These are phyloP conservation scores for Firmiana major DNA, from an alignment of 345 rosid species.

Conservation along the genomic window DNA sequence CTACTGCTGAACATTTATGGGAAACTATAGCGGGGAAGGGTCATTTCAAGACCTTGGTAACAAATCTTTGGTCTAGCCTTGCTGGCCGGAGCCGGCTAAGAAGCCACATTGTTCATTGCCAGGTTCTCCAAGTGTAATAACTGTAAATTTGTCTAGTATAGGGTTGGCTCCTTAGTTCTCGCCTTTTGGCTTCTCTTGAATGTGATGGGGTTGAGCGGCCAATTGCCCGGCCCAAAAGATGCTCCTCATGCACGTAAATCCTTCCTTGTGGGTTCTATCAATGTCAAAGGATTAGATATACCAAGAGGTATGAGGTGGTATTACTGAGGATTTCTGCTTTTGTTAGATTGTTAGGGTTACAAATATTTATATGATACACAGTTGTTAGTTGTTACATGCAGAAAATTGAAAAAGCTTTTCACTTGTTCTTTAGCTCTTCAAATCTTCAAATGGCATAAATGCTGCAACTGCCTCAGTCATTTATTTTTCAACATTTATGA, in stretches of 20 bases:
- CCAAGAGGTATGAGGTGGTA: slow-evolving; percentile 9
- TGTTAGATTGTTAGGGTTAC: slow-evolving; percentile 8
- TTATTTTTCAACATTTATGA: neutral
- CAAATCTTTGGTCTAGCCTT: slow-evolving; percentile 63
- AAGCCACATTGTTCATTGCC: slow-evolving; percentile 74
- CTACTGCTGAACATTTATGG: slow-evolving; percentile 59
- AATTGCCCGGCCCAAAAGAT: neutral
- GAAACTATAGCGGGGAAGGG: slow-evolving; percentile 63
- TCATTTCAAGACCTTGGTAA: slow-evolving; percentile 58
- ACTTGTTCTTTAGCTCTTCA: slow-evolving; percentile 6
- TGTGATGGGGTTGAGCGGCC: neutral
- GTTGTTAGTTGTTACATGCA: neutral
- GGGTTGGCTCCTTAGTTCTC: slow-evolving; percentile 1
- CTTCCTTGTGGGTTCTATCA: neutral
- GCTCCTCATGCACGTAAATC: neutral
- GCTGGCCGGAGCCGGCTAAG: slow-evolving; percentile 65
- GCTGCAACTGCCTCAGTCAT: neutral
- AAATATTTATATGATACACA: slow-evolving; percentile 10
- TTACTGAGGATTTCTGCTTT: neutral
- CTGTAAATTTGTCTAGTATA: neutral
- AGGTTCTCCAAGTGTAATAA: slow-evolving; percentile 60
- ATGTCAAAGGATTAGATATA: slow-evolving; percentile 1
- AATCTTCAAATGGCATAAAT: too few species aligned
- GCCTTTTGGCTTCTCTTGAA: slow-evolving; percentile 11
- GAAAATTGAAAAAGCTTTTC: slow-evolving; percentile 2